Percentiles rank a stretch among this genome's conserved stretches.
phyloP scores from a whole-genome alignment of 2,329 filamentous ascomycete species.

The Chrysoporthe puriensis region DNA sequence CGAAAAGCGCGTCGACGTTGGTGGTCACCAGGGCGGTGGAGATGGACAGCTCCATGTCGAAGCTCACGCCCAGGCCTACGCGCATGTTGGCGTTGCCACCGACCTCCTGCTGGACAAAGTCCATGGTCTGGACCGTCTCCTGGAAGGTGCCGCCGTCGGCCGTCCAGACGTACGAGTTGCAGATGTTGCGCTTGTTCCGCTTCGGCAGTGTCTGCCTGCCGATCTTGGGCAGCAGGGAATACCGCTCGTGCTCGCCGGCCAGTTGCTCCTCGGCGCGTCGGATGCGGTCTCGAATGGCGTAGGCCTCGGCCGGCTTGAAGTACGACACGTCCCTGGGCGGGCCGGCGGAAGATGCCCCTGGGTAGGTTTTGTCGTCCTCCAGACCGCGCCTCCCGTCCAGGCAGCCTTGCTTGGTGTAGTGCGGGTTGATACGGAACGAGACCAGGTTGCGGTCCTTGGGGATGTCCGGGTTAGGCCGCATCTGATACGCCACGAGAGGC shows the following conservation, averaged over 20 bases:
- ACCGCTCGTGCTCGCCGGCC: background rate
- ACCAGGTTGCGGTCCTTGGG: background rate
- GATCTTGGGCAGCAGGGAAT: background rate
- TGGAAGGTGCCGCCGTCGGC: background rate
- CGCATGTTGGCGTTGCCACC: background rate
- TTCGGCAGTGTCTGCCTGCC: background rate
- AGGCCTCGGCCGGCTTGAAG: slow-evolving; percentile 5
- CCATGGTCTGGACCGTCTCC: background rate
- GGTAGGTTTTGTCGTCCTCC: slow-evolving; percentile 1
- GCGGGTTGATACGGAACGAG: slow-evolving; percentile 1
- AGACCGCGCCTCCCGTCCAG: background rate
- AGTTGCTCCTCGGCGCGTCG: background rate
- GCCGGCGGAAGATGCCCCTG: background rate
- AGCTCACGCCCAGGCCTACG: background rate
- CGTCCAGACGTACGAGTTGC: slow-evolving; percentile 3
- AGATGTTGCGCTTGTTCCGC: slow-evolving; percentile 3
- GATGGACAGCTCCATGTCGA: background rate
- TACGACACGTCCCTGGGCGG: slow-evolving; percentile 1
- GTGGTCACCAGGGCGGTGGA: background rate
- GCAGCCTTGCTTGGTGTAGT: slow-evolving; percentile 4
- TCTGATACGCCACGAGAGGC: background rate
- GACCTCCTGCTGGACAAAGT: background rate
- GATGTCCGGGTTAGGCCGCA: background rate
- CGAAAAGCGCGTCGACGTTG: background rate
- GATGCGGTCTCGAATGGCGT: background rate